A percentile compares a stretch with the other conserved stretches of the same genome.
Evolutionary conservation across 1,139 yeast species (phyloP).

Genomic region (Pichia sp.): DNA sequence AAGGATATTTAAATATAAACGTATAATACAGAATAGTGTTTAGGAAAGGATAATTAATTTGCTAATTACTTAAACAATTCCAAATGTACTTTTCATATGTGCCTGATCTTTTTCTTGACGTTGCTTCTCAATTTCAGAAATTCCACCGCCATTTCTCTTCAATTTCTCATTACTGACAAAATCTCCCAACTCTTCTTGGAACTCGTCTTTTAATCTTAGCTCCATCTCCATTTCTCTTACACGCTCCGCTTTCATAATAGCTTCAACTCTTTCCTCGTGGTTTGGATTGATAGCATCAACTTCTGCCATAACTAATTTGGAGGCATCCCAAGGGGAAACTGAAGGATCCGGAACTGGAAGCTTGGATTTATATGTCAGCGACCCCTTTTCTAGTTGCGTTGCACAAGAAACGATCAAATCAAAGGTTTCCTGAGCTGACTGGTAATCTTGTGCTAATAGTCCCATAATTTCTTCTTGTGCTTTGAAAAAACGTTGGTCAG

Average conservation of each 20-base stretch:
- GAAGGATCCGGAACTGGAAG: constrained; percentile 66
- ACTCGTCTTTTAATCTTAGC: constrained; percentile 54
- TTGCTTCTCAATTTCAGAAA: constrained; percentile 74
- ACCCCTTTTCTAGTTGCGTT: constrained; percentile 61
- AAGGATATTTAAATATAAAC: constrained; percentile 8
- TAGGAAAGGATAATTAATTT: not conserved
- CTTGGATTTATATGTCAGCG: constrained; percentile 28
- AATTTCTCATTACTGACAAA: constrained; percentile 75
- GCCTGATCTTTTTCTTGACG: constrained; percentile 66
- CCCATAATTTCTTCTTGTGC: constrained; percentile 81
- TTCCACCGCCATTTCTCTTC: constrained; percentile 73
- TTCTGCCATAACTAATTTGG: constrained; percentile 77
- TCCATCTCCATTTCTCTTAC: constrained; percentile 69
- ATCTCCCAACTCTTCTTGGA: constrained; percentile 81
- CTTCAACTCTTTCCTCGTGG: constrained; percentile 80
- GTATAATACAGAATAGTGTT: constrained; percentile 5
- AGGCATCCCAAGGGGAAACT: constrained; percentile 55
- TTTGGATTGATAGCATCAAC: constrained; percentile 77
- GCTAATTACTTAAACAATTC: constrained; percentile 13
- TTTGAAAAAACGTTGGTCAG: constrained; percentile 88
- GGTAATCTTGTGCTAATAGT: constrained; percentile 77
- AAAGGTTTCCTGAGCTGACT: constrained; percentile 76
- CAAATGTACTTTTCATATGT: constrained; percentile 49
- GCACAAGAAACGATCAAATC: constrained; percentile 77
- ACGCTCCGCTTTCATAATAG: constrained; percentile 82